phyloP scores from a whole-genome alignment of 106 monocot genomes.

The Allium fistulosum region DNA sequence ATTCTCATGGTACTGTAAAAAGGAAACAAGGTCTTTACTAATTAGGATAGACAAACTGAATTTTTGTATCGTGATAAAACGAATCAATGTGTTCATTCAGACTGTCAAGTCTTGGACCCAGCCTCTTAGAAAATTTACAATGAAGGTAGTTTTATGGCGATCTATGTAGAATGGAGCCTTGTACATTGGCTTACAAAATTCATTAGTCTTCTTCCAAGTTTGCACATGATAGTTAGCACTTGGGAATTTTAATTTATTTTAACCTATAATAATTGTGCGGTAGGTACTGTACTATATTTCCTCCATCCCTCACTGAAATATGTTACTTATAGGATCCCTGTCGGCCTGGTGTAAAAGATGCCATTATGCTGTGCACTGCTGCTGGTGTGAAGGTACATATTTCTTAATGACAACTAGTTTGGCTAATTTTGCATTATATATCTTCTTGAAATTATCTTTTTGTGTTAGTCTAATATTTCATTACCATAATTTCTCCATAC shows the following conservation, averaged over 20 bases:
- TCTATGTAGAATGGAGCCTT: too few relatives aligned
- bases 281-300: not conserved
- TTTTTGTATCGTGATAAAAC: not conserved
- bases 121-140: not conserved
- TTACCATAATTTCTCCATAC: not conserved
- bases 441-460: not conserved
- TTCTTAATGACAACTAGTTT: not conserved
- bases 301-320: not conserved
- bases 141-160: not conserved
- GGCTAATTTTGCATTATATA: not conserved
- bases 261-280: not conserved
- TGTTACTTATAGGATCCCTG: slow-evolving; percentile 67
- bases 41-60: too few relatives aligned
- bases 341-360: slow-evolving; percentile 60
- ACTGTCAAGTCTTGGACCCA: not conserved
- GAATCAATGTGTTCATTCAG: not conserved
- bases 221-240: too few relatives aligned
- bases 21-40: not conserved
- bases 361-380: slow-evolving; percentile 41
- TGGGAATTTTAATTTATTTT: not conserved
- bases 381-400: slow-evolving; percentile 70
- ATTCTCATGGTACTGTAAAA: not conserved
- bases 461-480: too few relatives aligned
- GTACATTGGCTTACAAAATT: too few relatives aligned
- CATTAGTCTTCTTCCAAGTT: too few relatives aligned